Conservation (phyloP, 2,329 filamentous ascomycete genomes). For the Clonostachys rosea region DNA sequence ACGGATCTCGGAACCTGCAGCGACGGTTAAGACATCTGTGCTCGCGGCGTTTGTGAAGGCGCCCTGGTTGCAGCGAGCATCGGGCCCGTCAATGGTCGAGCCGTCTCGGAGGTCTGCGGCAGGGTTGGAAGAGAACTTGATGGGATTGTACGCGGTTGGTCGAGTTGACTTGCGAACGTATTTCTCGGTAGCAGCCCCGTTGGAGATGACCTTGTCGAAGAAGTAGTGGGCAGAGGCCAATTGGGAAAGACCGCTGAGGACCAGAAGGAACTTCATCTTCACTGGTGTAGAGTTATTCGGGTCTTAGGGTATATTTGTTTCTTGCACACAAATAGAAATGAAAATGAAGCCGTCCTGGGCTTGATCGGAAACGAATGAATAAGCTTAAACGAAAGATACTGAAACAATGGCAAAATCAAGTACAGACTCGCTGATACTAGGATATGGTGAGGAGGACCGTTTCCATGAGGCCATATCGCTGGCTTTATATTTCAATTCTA, state of each 20-base stretch:
- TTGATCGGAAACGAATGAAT: too few relatives aligned
- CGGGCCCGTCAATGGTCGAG: slow-evolving; percentile 11
- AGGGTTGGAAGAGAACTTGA: slow-evolving; percentile 18
- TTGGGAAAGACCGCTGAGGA: slow-evolving; percentile 10
- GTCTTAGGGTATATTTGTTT: too few relatives aligned
- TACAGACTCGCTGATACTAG: too few relatives aligned
- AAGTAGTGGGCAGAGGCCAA: slow-evolving; percentile 19
- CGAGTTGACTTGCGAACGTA: slow-evolving; percentile 18
- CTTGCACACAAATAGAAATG: too few relatives aligned
- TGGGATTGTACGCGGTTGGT: slow-evolving; percentile 14
- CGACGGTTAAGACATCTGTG: slow-evolving; percentile 13
- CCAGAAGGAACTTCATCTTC: not conserved
- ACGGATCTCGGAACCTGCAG: slow-evolving; percentile 11
- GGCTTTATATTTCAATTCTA: too few relatives aligned
- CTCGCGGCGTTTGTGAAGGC: slow-evolving; percentile 11
- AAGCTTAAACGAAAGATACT: too few relatives aligned
- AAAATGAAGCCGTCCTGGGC: too few relatives aligned
- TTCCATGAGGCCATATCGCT: too few relatives aligned
- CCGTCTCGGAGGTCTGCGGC: slow-evolving; percentile 12
- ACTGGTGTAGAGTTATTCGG: too few relatives aligned
- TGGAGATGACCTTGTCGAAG: slow-evolving; percentile 15
- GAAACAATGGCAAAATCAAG: too few relatives aligned
- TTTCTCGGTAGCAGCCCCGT: slow-evolving; percentile 9
- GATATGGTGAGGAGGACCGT: too few relatives aligned
- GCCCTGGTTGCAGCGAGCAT: slow-evolving; percentile 20